Percentiles rank a stretch among this genome's conserved stretches.
These are phyloP conservation scores for Marasmius sp. DNA, from an alignment of 1,284 basidiomycete genomes.

Conservation along the genomic window DNA sequence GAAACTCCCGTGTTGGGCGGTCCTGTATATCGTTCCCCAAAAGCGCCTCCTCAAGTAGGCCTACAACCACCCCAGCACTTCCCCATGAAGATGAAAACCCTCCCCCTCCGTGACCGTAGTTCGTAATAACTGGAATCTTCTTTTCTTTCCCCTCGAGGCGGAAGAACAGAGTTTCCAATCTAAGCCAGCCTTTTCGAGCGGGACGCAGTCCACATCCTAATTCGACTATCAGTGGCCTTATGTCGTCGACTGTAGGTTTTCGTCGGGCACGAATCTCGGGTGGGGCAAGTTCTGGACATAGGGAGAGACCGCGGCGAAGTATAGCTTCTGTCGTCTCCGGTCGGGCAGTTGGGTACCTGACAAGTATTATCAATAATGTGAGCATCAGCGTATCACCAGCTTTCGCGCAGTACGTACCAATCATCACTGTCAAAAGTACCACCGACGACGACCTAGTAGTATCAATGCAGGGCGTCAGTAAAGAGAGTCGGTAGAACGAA, in stretches of 20 bases:
- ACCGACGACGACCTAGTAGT: slow-evolving; percentile 11
- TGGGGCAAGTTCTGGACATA: slow-evolving; percentile 70
- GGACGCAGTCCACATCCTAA: slow-evolving; percentile 79
- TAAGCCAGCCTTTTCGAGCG: slow-evolving; percentile 66
- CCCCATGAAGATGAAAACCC: slow-evolving; percentile 68
- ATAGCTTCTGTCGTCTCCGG: slow-evolving; percentile 63
- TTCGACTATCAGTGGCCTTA: slow-evolving; percentile 61
- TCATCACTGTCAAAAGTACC: slow-evolving; percentile 8
- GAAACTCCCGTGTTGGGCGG: neutral
- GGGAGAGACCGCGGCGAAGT: slow-evolving; percentile 50
- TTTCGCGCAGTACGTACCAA: slow-evolving; percentile 6
- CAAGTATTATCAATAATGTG: neutral
- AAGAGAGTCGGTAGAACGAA: slow-evolving; percentile 1
- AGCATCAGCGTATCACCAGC: neutral
- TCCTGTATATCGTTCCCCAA: neutral
- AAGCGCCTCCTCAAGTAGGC: slow-evolving; percentile 41
- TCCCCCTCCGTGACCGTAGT: slow-evolving; percentile 57
- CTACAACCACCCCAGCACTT: slow-evolving; percentile 48
- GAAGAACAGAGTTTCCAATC: slow-evolving; percentile 48
- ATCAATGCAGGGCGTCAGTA: neutral
- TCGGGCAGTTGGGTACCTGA: slow-evolving; percentile 56
- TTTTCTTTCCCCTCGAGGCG: slow-evolving; percentile 13
- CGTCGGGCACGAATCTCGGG: slow-evolving; percentile 49
- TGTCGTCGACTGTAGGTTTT: slow-evolving; percentile 58
- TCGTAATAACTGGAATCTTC: slow-evolving; percentile 32